phyloP scores from a whole-genome alignment of 805 yeast genomes.

The Kuraishia hungarica region DNA sequence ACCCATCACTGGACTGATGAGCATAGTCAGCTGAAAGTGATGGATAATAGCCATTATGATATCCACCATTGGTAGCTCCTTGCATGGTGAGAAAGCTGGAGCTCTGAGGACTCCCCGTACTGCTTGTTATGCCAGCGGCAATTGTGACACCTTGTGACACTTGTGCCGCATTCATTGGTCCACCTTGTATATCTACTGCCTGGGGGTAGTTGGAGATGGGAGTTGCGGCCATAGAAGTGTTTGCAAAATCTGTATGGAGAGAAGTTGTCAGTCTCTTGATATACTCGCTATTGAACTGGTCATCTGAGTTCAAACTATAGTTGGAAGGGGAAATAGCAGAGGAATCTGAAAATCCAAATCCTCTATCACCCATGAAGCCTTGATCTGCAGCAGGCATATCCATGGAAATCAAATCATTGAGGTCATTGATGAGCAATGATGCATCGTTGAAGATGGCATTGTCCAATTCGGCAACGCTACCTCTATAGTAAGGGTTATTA shows the following conservation, averaged over 20 bases:
- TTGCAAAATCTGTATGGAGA: constrained; percentile 10
- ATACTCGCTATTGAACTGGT: constrained; percentile 8
- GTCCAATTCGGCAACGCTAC: constrained; percentile 14
- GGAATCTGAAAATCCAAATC: background rate
- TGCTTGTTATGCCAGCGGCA: background rate
- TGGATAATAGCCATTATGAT: background rate
- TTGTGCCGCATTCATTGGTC: background rate
- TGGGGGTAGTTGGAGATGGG: background rate
- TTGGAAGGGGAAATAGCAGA: constrained; percentile 14
- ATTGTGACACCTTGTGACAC: background rate
- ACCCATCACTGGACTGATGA: background rate
- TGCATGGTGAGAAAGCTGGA: background rate
- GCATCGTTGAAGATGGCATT: constrained; percentile 24
- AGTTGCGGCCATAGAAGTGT: constrained; percentile 4
- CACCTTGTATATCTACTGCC: background rate
- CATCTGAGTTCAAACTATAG: constrained; percentile 13
- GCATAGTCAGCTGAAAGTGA: background rate
- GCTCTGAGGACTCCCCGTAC: background rate
- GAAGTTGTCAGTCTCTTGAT: constrained; percentile 15
- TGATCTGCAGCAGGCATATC: constrained; percentile 1
- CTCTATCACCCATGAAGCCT: background rate
- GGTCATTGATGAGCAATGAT: constrained; percentile 23
- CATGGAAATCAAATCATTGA: constrained; percentile 21
- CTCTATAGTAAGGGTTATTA: background rate
- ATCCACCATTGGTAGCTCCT: background rate